Evolutionary conservation across 139 green algal species (phyloP).

Genomic region (Coccomyxa sp.): DNA sequence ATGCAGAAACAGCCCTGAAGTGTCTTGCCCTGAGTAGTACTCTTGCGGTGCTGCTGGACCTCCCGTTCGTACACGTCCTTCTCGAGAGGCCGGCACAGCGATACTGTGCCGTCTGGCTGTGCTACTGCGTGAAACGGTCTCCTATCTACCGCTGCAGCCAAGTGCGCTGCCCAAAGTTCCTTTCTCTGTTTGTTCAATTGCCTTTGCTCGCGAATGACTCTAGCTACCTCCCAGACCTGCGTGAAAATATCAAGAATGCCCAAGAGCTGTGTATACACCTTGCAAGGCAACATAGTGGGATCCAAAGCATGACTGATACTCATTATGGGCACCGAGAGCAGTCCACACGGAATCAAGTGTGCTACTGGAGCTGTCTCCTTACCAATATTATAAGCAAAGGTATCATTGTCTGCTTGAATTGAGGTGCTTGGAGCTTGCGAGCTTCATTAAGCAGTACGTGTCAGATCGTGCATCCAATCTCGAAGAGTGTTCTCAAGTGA

Average conservation of each 20-base stretch:
- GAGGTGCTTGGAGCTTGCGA: too few species aligned
- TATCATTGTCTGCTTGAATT: too few species aligned
- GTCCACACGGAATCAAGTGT: too few species aligned
- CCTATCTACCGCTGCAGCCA: not conserved
- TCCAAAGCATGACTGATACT: not conserved
- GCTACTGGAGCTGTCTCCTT: too few species aligned
- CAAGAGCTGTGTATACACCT: too few species aligned
- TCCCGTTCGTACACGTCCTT: not conserved
- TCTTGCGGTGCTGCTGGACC: not conserved
- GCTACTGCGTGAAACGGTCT: not conserved
- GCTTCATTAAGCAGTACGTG: too few species aligned
- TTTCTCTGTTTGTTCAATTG: not conserved
- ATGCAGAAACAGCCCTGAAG: not conserved
- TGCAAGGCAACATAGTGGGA: not conserved
- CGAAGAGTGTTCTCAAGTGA: too few species aligned
- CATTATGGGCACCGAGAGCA: too few species aligned
- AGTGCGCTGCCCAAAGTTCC: not conserved
- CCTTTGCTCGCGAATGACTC: not conserved
- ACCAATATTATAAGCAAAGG: too few species aligned
- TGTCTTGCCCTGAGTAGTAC: not conserved
- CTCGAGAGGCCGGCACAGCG: not conserved
- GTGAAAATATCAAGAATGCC: slow-evolving; percentile 1
- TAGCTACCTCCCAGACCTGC: not conserved
- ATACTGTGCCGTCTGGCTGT: not conserved
- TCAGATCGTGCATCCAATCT: too few species aligned